phyloP scores from a whole-genome alignment of 2,329 filamentous ascomycete species.

The Claviceps digitariae region DNA sequence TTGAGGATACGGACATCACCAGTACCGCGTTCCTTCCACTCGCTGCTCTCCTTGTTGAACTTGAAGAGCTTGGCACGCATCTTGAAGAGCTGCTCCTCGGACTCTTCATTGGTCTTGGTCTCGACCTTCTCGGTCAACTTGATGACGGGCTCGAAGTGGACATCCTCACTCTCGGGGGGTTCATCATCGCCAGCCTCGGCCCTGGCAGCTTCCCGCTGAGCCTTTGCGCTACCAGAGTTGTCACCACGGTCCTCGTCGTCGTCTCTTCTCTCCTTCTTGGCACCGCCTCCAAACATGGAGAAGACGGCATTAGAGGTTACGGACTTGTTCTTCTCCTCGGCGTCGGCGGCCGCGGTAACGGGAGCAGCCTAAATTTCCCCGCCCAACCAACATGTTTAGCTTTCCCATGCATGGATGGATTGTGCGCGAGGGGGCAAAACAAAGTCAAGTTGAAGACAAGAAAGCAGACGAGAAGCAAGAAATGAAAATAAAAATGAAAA shows the following conservation, averaged over 20 bases:
- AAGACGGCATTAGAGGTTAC: conserved; percentile 60
- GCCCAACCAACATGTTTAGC: not conserved
- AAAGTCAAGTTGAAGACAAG: not conserved
- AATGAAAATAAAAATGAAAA: too few relatives aligned
- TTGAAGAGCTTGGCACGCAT: conserved; percentile 99
- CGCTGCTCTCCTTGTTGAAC: conserved; percentile 79
- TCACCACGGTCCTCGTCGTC: conserved; percentile 72
- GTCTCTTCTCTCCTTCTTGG: conserved; percentile 93
- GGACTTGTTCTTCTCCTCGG: conserved; percentile 14
- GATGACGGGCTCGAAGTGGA: conserved; percentile 95
- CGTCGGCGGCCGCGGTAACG: conserved; percentile 10
- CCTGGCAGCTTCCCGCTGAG: conserved; percentile 51
- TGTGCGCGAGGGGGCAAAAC: not conserved
- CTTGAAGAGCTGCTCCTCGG: conserved; percentile 96
- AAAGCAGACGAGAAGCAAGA: not conserved
- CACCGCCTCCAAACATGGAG: conserved; percentile 96
- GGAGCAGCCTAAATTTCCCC: conserved; percentile 1
- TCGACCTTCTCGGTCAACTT: conserved; percentile 95
- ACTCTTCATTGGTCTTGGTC: conserved; percentile 95
- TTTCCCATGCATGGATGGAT: too few relatives aligned
- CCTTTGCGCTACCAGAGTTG: conserved; percentile 79
- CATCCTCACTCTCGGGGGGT: conserved; percentile 74
- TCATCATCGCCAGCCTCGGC: conserved; percentile 53
- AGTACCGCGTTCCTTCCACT: conserved; percentile 99
- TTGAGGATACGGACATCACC: conserved; percentile 93